Conservation (phyloP, 495 filamentous ascomycete genomes). For the Xylaria sp. region DNA sequence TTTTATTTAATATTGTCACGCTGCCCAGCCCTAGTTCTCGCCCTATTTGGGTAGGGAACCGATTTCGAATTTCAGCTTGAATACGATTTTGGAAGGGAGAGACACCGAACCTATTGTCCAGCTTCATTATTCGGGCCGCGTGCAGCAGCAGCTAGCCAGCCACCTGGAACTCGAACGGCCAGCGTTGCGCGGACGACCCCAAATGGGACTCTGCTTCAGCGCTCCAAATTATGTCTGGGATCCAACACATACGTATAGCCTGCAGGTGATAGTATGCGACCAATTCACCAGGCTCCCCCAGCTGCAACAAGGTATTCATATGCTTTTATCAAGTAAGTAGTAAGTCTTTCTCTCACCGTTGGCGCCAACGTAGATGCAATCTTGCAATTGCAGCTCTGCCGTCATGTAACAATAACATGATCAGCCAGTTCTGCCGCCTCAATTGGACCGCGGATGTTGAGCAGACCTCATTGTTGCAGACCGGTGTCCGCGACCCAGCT, state of each 20-base stretch:
- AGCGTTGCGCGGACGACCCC: not conserved
- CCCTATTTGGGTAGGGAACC: not conserved
- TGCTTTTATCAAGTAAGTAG: no score
- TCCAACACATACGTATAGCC: not conserved
- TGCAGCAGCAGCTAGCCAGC: not conserved
- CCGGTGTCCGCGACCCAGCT: not conserved
- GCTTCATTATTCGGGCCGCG: not conserved
- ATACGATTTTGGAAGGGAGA: not conserved
- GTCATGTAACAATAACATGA: no score
- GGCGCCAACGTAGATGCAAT: no score
- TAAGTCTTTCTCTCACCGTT: no score
- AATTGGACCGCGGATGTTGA: not conserved
- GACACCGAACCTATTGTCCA: not conserved
- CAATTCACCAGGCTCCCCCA: not conserved
- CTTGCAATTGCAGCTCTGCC: no score
- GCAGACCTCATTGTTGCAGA: not conserved
- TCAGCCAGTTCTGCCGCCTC: no score
- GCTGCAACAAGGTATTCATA: no score
- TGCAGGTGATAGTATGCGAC: not conserved
- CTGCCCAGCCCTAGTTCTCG: not conserved
- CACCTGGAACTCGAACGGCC: not conserved
- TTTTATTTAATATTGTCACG: not conserved
- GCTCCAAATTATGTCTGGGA: not conserved
- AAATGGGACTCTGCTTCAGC: not conserved
- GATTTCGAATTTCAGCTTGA: not conserved